phyloP scores from a whole-genome alignment of 1,284 basidiomycete genomes.

The Trametes pubescens region DNA sequence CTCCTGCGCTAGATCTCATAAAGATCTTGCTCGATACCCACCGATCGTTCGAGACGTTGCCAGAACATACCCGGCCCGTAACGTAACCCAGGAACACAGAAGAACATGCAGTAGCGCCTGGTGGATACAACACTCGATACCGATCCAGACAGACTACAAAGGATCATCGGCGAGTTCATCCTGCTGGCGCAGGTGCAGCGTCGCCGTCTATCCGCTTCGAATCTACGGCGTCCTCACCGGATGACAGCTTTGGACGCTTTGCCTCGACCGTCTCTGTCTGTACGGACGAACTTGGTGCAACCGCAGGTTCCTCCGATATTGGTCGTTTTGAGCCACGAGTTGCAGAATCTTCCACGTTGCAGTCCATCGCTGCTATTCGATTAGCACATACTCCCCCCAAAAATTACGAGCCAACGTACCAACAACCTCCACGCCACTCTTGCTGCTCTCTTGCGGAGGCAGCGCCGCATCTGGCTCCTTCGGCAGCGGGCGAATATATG shows the following conservation, averaged over 20 bases:
- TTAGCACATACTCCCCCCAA: background rate
- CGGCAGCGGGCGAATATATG: conserved; percentile 72
- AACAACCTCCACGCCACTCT: conserved; percentile 25
- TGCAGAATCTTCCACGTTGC: conserved; percentile 3
- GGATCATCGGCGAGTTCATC: background rate
- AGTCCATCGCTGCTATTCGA: conserved; percentile 6
- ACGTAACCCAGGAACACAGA: background rate
- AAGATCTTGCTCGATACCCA: conserved; percentile 20
- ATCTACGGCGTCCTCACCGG: background rate
- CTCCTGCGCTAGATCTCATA: background rate
- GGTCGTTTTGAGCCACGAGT: conserved; percentile 30
- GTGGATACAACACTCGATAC: background rate
- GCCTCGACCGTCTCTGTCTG: conserved; percentile 11
- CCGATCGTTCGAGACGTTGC: conserved; percentile 25
- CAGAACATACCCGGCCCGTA: background rate
- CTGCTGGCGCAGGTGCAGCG: background rate
- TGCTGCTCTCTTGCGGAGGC: conserved; percentile 17
- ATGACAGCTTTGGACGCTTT: conserved; percentile 32
- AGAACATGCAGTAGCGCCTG: background rate
- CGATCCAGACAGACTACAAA: background rate
- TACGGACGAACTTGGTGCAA: background rate
- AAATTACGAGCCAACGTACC: conserved; percentile 14
- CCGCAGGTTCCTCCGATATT: conserved; percentile 23
- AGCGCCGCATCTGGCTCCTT: conserved; percentile 27
- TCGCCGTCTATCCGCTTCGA: background rate